A percentile compares a stretch with the other conserved stretches of the same genome.
phyloP scores from a whole-genome alignment of 306 rosid genomes.

The Castanea mollissima region DNA sequence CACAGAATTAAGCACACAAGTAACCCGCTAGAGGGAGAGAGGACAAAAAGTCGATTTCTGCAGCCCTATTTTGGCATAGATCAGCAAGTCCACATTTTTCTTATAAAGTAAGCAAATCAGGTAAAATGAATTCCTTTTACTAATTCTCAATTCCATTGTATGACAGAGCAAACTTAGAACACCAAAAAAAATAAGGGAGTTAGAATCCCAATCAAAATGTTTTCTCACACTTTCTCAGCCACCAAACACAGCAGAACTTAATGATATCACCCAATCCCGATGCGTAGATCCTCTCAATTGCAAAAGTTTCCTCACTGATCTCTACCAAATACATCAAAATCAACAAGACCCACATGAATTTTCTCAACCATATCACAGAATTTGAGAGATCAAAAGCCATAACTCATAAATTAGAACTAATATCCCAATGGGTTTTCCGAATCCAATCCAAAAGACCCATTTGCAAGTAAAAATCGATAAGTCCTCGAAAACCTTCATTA shows the following conservation, averaged over 20 bases:
- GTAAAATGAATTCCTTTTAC: background rate
- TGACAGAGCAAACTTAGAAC: background rate
- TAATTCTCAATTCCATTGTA: background rate
- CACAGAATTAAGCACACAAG: background rate
- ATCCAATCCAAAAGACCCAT: slow-evolving; percentile 12
- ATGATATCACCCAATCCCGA: slow-evolving; percentile 8
- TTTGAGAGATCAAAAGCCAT: slow-evolving; percentile 23
- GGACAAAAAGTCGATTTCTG: background rate
- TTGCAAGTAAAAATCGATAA: slow-evolving; percentile 15
- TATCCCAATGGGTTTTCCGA: slow-evolving; percentile 6
- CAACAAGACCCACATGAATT: slow-evolving; percentile 10
- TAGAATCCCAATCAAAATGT: background rate
- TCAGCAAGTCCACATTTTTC: background rate
- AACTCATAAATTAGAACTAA: slow-evolving; percentile 8
- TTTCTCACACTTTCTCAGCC: slow-evolving; percentile 27
- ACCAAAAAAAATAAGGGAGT: background rate
- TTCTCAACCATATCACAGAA: slow-evolving; percentile 4
- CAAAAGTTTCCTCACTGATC: slow-evolving; percentile 3
- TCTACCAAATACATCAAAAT: slow-evolving; percentile 19
- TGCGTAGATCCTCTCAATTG: slow-evolving; percentile 27
- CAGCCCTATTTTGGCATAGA: background rate
- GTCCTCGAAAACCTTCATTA: background rate
- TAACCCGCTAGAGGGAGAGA: background rate
- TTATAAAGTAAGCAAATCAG: background rate
- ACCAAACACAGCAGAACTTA: slow-evolving; percentile 18